Evolutionary conservation across 495 filamentous ascomycete genomes (phyloP).

Genomic region (Terfezia boudieri): DNA sequence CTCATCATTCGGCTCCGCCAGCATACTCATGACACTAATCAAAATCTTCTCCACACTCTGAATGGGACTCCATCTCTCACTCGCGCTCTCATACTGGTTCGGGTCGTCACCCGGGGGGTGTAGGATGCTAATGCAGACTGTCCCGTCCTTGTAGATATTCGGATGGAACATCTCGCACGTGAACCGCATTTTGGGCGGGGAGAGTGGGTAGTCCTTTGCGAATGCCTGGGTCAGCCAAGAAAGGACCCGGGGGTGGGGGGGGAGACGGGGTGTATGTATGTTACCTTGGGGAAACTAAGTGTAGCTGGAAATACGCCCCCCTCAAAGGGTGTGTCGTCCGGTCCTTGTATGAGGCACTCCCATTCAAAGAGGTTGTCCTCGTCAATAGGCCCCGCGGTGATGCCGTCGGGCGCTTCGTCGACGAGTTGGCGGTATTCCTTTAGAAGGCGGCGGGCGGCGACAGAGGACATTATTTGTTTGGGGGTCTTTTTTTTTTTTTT

Average conservation of each 20-base stretch:
- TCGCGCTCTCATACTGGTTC: conserved; percentile 81
- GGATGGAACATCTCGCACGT: conserved; percentile 80
- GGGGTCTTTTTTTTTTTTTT: too few species aligned
- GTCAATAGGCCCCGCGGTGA: conserved; percentile 76
- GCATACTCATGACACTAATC: conserved; percentile 77
- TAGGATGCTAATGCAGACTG: conserved; percentile 91
- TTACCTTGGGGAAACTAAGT: conserved; percentile 72
- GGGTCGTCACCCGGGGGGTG: conserved; percentile 92
- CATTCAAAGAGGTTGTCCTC: conserved; percentile 94
- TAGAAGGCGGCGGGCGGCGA: conserved; percentile 74
- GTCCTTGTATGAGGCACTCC: conserved; percentile 92
- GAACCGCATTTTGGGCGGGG: conserved; percentile 84
- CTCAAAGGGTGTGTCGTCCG: conserved; percentile 88
- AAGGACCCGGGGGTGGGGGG: not conserved
- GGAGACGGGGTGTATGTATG: not conserved
- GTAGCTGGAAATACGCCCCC: conserved; percentile 86
- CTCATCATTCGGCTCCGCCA: conserved; percentile 84
- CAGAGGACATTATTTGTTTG: conserved; percentile 28
- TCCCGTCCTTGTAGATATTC: conserved; percentile 76
- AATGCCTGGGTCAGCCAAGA: conserved; percentile 33
- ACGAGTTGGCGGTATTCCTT: conserved; percentile 84
- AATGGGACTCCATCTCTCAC: conserved; percentile 90
- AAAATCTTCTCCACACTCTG: conserved; percentile 93
- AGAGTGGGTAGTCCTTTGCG: conserved; percentile 61
- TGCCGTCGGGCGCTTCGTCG: conserved; percentile 71